Evolutionary conservation across 2,329 filamentous ascomycete genomes (phyloP).

Genomic region (Alternaria dauci): DNA sequence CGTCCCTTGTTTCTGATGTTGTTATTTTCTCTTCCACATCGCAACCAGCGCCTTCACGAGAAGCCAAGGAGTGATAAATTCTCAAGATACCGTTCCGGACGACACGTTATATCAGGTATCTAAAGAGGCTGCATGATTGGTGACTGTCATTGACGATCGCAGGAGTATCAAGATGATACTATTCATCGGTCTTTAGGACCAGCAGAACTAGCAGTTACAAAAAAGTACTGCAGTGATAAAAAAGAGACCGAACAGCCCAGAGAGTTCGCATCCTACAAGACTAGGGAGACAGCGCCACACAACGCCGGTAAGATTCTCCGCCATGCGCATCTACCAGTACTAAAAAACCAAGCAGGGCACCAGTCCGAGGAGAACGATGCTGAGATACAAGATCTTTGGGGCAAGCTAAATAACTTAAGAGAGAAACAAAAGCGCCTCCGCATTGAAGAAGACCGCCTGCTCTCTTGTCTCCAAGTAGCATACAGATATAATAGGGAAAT

Average conservation of each 20-base stretch:
- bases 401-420: background rate
- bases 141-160: background rate
- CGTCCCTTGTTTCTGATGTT: background rate
- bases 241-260: background rate
- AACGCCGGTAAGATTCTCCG: background rate
- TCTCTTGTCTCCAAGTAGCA: background rate
- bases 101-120: slow-evolving; percentile 3
- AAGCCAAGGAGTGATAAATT: slow-evolving; percentile 3
- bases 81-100: slow-evolving; percentile 5
- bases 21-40: background rate
- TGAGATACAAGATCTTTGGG: background rate
- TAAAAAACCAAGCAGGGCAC: background rate
- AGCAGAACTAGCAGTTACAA: background rate
- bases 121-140: background rate
- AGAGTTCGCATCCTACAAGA: background rate
- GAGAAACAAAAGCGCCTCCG: background rate
- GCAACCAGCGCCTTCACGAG: background rate
- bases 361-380: background rate
- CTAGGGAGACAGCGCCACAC: background rate
- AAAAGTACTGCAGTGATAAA: background rate
- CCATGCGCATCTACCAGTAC: background rate
- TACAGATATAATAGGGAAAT: background rate
- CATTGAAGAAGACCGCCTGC: background rate
- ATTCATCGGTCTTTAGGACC: background rate
- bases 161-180: slow-evolving; percentile 3